Evolutionary conservation across 2,329 filamentous ascomycete species (phyloP).

Genomic region (Delphinella strobiligena): DNA sequence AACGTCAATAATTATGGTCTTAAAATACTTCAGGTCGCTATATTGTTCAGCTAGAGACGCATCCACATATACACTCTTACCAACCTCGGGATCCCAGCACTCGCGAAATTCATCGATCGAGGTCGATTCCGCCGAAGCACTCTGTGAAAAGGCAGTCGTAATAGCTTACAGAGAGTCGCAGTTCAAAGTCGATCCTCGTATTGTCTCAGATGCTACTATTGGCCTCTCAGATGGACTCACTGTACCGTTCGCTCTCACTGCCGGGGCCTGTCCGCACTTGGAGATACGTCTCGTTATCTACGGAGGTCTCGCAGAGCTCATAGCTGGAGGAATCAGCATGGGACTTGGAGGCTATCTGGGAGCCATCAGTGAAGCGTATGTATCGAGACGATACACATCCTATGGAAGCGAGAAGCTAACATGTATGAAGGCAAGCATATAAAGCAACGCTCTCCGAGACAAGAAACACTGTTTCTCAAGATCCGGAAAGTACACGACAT

Average conservation of each 20-base stretch:
- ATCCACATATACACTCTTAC: conserved; percentile 2
- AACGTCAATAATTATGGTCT: not conserved
- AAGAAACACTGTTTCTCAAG: not conserved
- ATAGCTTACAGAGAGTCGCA: no score
- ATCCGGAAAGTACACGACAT: not conserved
- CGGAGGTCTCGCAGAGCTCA: conserved; percentile 29
- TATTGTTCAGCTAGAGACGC: not conserved
- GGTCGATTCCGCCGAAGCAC: not conserved
- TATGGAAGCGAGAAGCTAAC: not conserved
- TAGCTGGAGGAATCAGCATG: conserved; percentile 31
- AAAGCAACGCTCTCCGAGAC: conserved; percentile 5
- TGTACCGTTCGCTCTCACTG: conserved; percentile 31
- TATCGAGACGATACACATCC: not conserved
- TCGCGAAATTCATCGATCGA: not conserved
- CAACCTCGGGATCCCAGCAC: not conserved
- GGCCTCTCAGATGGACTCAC: conserved; percentile 31
- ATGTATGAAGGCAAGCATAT: conserved; percentile 3
- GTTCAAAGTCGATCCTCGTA: conserved; percentile 21
- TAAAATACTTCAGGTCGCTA: not conserved
- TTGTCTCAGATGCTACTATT: conserved; percentile 33
- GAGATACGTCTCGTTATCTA: conserved; percentile 28
- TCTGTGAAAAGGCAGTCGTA: not conserved
- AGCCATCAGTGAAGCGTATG: conserved; percentile 37
- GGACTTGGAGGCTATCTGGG: conserved; percentile 32
- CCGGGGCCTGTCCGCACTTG: conserved; percentile 28